Evolutionary conservation across 1,284 basidiomycete species (phyloP), one percentile per base, ranked within the genome.

Genomic region (Fomitopsis palustris): DNA sequence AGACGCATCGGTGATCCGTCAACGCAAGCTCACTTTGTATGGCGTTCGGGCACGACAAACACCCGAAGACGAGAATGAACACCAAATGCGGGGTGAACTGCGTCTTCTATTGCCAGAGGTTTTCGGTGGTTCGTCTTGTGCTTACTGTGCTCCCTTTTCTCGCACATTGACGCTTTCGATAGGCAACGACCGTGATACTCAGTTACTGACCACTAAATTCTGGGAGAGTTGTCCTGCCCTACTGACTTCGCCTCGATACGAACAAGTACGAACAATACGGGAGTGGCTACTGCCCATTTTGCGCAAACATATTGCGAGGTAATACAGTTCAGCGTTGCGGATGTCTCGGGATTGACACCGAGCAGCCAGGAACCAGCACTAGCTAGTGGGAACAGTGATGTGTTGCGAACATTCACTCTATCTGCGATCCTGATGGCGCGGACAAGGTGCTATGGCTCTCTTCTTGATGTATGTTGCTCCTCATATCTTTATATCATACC

Each of bases 281-380:
- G 79, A 83, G 47, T 92, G 90, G 90, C 75, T 92, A 31, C 69
- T 89, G 23, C 89, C 89, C 4, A 74, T 84, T 21, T 75, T 90
- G 57, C 80, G 80, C 62, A 85, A 81, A 62, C 73, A 78, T 61
- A 71, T 85, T 52, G 47, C 75, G 38, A 76, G 71, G 86, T 87
- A 64, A n/a, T n/a, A n/a, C n/a, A n/a, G n/a, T n/a, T n/a, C n/a
- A n/a, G n/a, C n/a, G n/a, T n/a, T n/a, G n/a, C n/a, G n/a, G n/a
- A 12, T 21, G 12, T 51, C 45, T 3, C 21, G 3, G 2, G 12
- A 14, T 17, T 53, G 41, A 47, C 16, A 9, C n/a, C 2, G 21
- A 14, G 17, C 43, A 69, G 64, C 29, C 63, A 61, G 17, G 29
- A 4, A 39, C 19, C 54, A 4, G 51, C 21, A 1, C 5, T 54